A percentile compares a stretch with the other conserved stretches of the same genome.
These are phyloP conservation scores for Colletotrichum sp. DNA, from an alignment of 2,329 filamentous ascomycete genomes.

Conservation along the genomic window DNA sequence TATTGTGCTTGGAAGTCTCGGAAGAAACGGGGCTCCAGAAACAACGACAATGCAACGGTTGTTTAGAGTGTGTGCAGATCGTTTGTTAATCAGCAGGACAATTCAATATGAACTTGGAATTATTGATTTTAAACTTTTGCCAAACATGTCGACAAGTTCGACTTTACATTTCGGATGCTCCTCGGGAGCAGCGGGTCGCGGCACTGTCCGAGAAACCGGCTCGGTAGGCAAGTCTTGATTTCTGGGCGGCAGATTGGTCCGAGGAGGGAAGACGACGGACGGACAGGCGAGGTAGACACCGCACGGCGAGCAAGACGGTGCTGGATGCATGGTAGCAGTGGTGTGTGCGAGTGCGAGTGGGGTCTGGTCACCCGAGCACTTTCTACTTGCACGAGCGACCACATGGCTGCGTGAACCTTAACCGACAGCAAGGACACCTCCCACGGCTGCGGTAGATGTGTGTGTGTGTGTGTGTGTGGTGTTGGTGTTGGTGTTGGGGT, in stretches of 20 bases:
- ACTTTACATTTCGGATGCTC: not conserved
- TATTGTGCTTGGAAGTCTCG: not conserved
- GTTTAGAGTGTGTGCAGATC: not conserved
- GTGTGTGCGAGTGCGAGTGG: not conserved
- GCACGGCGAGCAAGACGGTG: not conserved
- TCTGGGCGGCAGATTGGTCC: not conserved
- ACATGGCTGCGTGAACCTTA: slow-evolving; percentile 1
- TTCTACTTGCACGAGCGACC: not conserved
- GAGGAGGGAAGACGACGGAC: not conserved
- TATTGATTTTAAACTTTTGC: not conserved
- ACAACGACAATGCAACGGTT: slow-evolving; percentile 2
- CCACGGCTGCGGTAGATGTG: not conserved
- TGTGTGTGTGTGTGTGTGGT: not conserved
- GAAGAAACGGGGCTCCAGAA: slow-evolving; percentile 6
- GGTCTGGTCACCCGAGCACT: slow-evolving; percentile 6
- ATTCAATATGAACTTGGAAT: not conserved
- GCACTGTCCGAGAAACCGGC: slow-evolving; percentile 1
- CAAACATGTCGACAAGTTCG: not conserved
- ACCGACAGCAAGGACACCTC: not conserved
- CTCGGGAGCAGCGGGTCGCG: slow-evolving; percentile 7
- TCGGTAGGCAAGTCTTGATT: not conserved
- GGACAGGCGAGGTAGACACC: not conserved
- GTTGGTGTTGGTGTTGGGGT: not conserved
- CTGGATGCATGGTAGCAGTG: not conserved
- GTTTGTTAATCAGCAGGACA: not conserved